phyloP scores from a whole-genome alignment of 352 stramenopile genomes.

The Paralagenidium karlingii region DNA sequence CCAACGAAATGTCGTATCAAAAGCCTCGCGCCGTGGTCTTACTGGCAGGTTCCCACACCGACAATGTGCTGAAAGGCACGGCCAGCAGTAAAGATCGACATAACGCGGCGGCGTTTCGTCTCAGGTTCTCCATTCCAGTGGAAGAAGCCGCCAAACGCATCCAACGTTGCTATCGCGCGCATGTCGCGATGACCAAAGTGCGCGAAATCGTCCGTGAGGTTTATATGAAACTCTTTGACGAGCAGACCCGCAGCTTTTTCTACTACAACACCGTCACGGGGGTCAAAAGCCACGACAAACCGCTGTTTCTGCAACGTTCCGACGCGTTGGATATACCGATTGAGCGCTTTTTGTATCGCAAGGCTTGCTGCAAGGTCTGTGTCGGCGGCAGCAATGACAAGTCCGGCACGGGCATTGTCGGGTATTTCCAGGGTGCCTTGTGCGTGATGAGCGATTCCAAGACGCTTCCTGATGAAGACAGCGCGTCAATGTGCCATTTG shows the following conservation, averaged over 20 bases:
- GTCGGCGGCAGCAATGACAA: slow-evolving; percentile 19
- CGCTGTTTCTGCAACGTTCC: slow-evolving; percentile 27
- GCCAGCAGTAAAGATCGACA: slow-evolving; percentile 3
- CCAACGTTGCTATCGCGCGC: slow-evolving; percentile 24
- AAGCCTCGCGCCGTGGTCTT: slow-evolving; percentile 24
- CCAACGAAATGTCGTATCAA: slow-evolving; percentile 50
- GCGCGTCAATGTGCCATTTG: slow-evolving; percentile 18
- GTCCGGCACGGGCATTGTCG: slow-evolving; percentile 32
- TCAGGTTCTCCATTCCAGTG: too few species aligned
- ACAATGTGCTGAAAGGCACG: slow-evolving; percentile 4
- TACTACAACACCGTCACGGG: slow-evolving; percentile 51
- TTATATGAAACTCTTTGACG: slow-evolving; percentile 70
- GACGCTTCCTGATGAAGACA: slow-evolving; percentile 25
- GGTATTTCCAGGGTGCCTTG: slow-evolving; percentile 26
- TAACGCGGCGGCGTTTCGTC: too few species aligned
- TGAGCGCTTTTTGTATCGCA: slow-evolving; percentile 49
- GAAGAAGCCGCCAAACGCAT: slow-evolving; percentile 38
- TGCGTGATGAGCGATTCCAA: slow-evolving; percentile 36
- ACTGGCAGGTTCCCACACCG: slow-evolving; percentile 17
- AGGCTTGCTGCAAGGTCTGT: slow-evolving; percentile 43
- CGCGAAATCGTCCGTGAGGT: slow-evolving; percentile 34
- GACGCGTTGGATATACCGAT: slow-evolving; percentile 38
- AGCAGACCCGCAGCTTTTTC: slow-evolving; percentile 31
- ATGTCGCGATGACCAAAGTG: slow-evolving; percentile 21
- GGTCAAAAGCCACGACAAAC: slow-evolving; percentile 20